Percentiles rank a stretch among this genome's conserved stretches.
Conservation (phyloP, 2,329 filamentous ascomycete genomes). For the Aschersonia sp. region DNA sequence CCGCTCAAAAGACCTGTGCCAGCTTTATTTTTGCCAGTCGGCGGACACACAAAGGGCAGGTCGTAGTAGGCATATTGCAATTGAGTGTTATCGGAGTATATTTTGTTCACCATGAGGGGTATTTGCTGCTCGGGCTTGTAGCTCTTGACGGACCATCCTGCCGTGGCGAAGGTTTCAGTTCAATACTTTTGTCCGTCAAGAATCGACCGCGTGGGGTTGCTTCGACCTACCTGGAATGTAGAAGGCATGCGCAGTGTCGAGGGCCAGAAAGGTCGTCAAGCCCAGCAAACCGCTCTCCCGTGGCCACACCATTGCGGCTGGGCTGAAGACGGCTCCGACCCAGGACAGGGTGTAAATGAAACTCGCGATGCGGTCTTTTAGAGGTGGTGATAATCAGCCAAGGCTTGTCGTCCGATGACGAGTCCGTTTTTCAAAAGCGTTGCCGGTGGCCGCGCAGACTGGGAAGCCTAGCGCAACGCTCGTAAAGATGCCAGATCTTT, state of each 20-base stretch:
- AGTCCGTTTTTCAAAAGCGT: too few species aligned
- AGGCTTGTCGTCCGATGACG: too few species aligned
- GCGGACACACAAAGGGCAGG: conserved; percentile 74
- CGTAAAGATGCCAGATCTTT: too few species aligned
- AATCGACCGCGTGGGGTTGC: not conserved
- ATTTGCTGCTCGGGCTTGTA: conserved; percentile 65
- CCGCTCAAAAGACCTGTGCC: conserved; percentile 59
- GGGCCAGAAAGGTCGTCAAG: conserved; percentile 27
- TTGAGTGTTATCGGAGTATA: conserved; percentile 79
- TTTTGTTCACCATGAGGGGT: conserved; percentile 80
- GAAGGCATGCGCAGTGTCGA: conserved; percentile 42
- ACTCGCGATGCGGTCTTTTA: too few species aligned
- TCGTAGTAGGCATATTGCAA: conserved; percentile 87
- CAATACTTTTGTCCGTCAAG: not conserved
- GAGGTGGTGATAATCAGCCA: too few species aligned
- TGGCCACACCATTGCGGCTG: conserved; percentile 6
- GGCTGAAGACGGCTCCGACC: too few species aligned
- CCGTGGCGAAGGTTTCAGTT: not conserved
- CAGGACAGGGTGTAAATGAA: too few species aligned
- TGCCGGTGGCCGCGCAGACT: too few species aligned
- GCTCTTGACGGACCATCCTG: conserved; percentile 69
- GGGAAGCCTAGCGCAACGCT: too few species aligned
- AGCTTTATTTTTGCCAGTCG: conserved; percentile 49
- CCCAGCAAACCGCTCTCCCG: conserved; percentile 19
- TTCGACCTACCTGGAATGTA: conserved; percentile 62